Base-by-base conservation (phyloP, 768 basidiomycete genomes). In the Nevesoporus exiguus region DNA sequence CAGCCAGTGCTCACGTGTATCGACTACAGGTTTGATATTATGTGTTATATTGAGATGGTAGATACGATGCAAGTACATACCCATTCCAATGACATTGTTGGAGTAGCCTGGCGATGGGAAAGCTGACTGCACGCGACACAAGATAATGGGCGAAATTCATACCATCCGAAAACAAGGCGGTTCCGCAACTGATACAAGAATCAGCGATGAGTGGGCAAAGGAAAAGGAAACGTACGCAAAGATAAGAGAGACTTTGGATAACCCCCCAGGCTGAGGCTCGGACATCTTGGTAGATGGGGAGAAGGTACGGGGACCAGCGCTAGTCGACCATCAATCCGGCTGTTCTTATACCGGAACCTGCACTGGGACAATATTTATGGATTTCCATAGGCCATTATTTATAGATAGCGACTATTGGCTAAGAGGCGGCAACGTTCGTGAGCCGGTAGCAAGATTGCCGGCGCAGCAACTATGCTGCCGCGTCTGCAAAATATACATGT, bases 151-250 rank as follows among this genome's bases (percentile, higher is more conserved):
- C 33, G 33, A 49, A 24, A 21, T 11, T 34, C 60, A 25, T 71
- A 87, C 90, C 90, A 68, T 93, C 90, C 25, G 90, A 91, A 73
- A 93, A 92, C 42, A 93, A 75, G 40, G 91, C 90, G 3, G 91
- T 93, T 65, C 90, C 90, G 67, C 90, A 92, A 15, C 89, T 90
- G 58, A 48, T 49, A 48, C 47, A 39, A 39, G 15, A 29, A 25
- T 52, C 19, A 52, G 56, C 21, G 30, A 47, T 45, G 39, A 36
- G 25, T 21, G 19, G 49, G 1, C 2, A 27, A 21, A 3, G 10
- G 17, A 39, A 13, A 43, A 34, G 7, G 22, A 77, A 29, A 57
- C 85, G 46, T 60, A 90, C 90, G 90, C 90, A 66, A 93, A 93
- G 65, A 93, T 89, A 66, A 93, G 83, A 48, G 88, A 89, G 56